These are phyloP conservation scores for Calycina herbarum DNA, from an alignment of 2,329 filamentous ascomycete genomes.

Conservation along the genomic window DNA sequence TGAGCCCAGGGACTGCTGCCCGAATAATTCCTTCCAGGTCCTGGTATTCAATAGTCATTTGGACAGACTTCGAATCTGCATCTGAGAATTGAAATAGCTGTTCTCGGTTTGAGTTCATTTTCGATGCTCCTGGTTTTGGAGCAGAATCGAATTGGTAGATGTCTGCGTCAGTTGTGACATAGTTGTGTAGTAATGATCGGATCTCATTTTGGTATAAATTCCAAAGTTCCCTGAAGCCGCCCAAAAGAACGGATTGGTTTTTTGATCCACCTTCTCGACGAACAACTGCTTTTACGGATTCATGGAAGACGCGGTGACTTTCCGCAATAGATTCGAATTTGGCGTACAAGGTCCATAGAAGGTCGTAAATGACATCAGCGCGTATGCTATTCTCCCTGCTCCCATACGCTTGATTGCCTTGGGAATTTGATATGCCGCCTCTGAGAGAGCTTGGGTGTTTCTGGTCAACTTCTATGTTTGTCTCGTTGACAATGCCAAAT, in stretches of 20 bases:
- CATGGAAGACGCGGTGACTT: constrained; percentile 89
- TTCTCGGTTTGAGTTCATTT: constrained; percentile 41
- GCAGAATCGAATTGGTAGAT: constrained; percentile 72
- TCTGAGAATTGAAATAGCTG: constrained; percentile 82
- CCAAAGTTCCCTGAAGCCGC: constrained; percentile 96
- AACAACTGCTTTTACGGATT: constrained; percentile 84
- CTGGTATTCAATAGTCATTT: constrained; percentile 82
- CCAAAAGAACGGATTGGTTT: constrained; percentile 66
- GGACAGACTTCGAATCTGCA: constrained; percentile 74
- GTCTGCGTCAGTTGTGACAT: constrained; percentile 88
- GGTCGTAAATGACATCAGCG: constrained; percentile 83
- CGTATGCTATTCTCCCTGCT: constrained; percentile 73
- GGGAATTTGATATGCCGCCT: constrained; percentile 49
- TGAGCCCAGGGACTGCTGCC: constrained; percentile 87
- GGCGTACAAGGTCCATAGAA: constrained; percentile 88
- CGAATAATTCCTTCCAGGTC: constrained; percentile 88
- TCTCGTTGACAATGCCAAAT: constrained; percentile 91
- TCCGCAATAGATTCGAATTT: constrained; percentile 98
- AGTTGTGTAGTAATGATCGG: constrained; percentile 88
- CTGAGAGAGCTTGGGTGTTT: constrained; percentile 82
- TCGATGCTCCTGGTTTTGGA: constrained; percentile 39
- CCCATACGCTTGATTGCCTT: constrained; percentile 63
- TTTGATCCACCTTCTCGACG: constrained; percentile 68
- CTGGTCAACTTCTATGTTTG: constrained; percentile 89
- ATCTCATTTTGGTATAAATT: constrained; percentile 98